phyloP scores from a whole-genome alignment of 2,329 filamentous ascomycete genomes.

The Onygenales sp. region DNA sequence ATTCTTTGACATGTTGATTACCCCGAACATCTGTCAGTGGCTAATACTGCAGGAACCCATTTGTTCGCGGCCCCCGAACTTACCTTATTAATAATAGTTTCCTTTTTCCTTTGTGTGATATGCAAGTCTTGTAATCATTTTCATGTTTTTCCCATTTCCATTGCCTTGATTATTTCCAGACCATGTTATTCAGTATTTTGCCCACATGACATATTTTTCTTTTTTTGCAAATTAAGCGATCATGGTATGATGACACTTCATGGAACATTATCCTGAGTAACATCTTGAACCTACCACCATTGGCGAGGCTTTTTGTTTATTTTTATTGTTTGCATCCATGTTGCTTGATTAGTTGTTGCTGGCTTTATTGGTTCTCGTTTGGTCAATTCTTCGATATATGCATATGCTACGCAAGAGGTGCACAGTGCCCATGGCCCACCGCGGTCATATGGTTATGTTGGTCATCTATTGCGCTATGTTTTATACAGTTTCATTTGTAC shows the following conservation, averaged over 20 bases:
- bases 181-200: neutral
- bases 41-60: constrained; percentile 1
- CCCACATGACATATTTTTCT: neutral
- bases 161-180: neutral
- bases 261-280: neutral
- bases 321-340: neutral
- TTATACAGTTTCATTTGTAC: neutral
- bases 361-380: neutral
- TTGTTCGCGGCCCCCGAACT: neutral
- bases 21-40: neutral
- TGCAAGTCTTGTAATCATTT: neutral
- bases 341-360: neutral
- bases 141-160: neutral
- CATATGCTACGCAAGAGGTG: neutral
- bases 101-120: neutral
- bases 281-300: neutral
- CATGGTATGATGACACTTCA: neutral
- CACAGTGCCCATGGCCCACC: neutral
- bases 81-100: neutral
- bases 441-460: neutral
- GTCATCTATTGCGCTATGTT: neutral
- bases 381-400: neutral
- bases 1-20: neutral
- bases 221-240: neutral
- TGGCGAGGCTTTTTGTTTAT: neutral